Percentiles rank a stretch among this genome's conserved stretches.
These are phyloP conservation scores for Backusella sp. DNA, from an alignment of 192 early-diverging fungal species.

Conservation along the genomic window DNA sequence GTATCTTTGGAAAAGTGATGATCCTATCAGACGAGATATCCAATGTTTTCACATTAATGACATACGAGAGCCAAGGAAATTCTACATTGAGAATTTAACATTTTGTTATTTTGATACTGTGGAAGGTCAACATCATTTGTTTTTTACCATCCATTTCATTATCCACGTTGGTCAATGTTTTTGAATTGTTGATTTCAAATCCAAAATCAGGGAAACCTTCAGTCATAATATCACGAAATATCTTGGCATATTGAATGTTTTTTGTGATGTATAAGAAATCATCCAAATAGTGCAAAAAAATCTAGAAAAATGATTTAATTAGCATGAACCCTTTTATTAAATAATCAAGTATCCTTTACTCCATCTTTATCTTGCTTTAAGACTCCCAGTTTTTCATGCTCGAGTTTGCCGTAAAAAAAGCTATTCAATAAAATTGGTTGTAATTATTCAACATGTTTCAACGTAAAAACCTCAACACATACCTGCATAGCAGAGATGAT, in stretches of 20 bases:
- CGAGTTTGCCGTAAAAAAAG: neutral
- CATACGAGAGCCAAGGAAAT: neutral
- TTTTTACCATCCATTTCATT: neutral
- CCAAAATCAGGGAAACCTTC: neutral
- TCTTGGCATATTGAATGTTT: neutral
- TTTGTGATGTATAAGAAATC: slow-evolving; percentile 17
- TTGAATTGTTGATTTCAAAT: neutral
- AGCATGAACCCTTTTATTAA: no score
- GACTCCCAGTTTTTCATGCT: neutral
- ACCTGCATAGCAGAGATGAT: slow-evolving; percentile 9
- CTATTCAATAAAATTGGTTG: neutral
- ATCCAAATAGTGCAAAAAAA: neutral
- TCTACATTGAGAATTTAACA: neutral
- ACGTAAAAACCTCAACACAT: neutral
- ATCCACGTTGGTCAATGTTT: neutral
- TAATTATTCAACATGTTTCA: neutral
- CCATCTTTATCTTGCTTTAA: neutral
- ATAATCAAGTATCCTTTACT: neutral
- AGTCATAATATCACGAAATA: neutral
- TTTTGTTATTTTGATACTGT: neutral
- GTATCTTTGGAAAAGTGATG: neutral
- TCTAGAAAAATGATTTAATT: neutral
- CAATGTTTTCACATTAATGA: neutral
- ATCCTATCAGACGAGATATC: neutral
- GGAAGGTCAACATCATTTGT: neutral